These are phyloP conservation scores for Tricholoma saponaceum DNA, from an alignment of 768 basidiomycete genomes.

Conservation along the genomic window DNA sequence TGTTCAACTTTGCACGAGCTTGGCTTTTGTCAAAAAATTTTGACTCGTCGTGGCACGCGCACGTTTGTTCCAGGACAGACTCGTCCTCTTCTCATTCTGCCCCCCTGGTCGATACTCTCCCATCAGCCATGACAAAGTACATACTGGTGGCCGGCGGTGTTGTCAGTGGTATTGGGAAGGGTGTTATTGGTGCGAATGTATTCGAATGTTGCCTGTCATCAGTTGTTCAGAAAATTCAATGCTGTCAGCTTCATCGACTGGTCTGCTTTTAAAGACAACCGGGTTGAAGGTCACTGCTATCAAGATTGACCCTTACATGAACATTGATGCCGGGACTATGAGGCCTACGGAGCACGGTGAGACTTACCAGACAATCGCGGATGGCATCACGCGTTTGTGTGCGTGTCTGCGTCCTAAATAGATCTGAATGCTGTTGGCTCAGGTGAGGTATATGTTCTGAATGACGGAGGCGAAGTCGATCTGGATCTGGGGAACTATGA, in stretches of 20 bases:
- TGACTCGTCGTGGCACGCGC: too few relatives aligned
- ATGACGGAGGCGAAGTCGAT: conserved; percentile 98
- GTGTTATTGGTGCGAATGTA: conserved; percentile 84
- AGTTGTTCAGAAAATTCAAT: conserved; percentile 10
- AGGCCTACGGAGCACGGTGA: conserved; percentile 95
- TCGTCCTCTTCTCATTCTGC: conserved; percentile 1
- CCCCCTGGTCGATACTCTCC: neutral
- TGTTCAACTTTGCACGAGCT: conserved; percentile 2
- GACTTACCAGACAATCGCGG: conserved; percentile 16
- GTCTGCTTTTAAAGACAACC: conserved; percentile 89
- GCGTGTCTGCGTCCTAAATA: neutral
- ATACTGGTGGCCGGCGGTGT: conserved; percentile 97
- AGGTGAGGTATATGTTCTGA: conserved; percentile 96
- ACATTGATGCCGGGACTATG: conserved; percentile 99
- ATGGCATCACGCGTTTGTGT: conserved; percentile 9
- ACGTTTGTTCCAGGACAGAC: neutral
- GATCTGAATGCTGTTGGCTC: neutral
- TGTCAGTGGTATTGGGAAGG: conserved; percentile 98
- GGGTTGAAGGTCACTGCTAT: conserved; percentile 97
- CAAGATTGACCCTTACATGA: conserved; percentile 99
- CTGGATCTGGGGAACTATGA: conserved; percentile 98
- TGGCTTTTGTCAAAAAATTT: neutral
- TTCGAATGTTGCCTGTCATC: conserved; percentile 16
- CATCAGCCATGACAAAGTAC: conserved; percentile 79
- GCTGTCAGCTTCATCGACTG: conserved; percentile 86